Evolutionary conservation across 345 rosid genomes (phyloP), one percentile per base, ranked within the genome.

Genomic region (Lepidium aucheri): DNA sequence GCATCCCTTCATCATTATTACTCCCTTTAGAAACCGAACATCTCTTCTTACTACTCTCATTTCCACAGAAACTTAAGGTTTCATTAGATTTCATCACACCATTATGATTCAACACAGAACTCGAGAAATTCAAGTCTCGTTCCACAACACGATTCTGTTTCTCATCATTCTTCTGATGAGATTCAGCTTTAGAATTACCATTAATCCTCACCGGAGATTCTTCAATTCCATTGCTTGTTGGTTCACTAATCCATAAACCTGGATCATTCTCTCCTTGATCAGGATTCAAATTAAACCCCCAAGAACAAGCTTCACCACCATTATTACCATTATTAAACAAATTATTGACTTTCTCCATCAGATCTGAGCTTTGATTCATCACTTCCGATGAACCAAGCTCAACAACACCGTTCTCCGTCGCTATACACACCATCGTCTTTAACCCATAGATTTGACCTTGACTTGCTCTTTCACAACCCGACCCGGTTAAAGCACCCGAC

Each of bases 241-340:
- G 90, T 28, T 90, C 93, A 52, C 60, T 86, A 41, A 94, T 78
- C 99, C 99, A 94, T 12, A 87, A 65, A 33, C 92, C 80, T 0
- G 93, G 96, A 45, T 94, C 96, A 60, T 79, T 88, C 79, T 94
- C 99, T 1, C 89, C 97, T 74, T 94, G 90, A 77, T 88, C 86
- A 1, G 80, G 76, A 43, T 73, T 82, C 26, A 70, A 63, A 44
- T 69, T 74, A 63, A 77, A 26, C 6, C 85, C 84, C 88, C 89
- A 86, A 2, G 85, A 79, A 71, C 81, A 90, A 32, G 84, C 76
- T 14, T 87, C 96, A 36, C 90, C 99, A 34, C 86, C 90, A 76
- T 81, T 85, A 73, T 82, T 84, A 44, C 72, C 78, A 63, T 46
- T 50, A 72, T 80, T 87, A 56, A 95, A 95, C 67, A 91, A 59